Base-by-base conservation (phyloP, 164 flowering plant genomes). In the Vitis cinerea region DNA sequence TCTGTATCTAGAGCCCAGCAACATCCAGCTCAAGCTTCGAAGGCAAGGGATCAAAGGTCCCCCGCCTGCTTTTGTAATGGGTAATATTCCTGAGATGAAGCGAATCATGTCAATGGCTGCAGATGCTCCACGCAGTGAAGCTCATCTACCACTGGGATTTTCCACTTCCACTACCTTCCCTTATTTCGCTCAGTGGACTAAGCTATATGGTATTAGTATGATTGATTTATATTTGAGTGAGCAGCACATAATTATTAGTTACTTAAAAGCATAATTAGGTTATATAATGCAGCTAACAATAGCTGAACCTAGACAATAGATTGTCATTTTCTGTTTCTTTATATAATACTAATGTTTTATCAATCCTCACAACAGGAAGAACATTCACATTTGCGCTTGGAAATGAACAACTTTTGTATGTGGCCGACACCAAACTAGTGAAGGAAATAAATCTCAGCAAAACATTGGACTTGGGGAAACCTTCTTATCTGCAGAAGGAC, bases 51-150 rank as follows among this genome's bases (percentile, higher is more conserved):
- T 68, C 63, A 59, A n/a, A 23, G 71, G 71, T 29, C 64, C 71
- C 15, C 19, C 13, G 2, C 71, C 71, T 12, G 59, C 71, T 50
- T 37, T 68, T 10, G 27, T 68, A 48, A 11, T 68, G 64, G 64
- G 71, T 9, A 68, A 69, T 23, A 69, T 69, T 30, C 72, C 72
- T 0, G 72, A 69, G 10, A 69, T 60, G 72, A 69, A 68, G 64
- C 63, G 48, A 47, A 50, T 68, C 16, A 68, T 59, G 63, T 61
- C 50, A 14, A 47, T 56, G 12, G 55, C 57, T 7, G 30, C 57
- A 49, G 57, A 16, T 37, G 44, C 44, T 37, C 17, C 48, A 9
- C 16, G 51, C 47, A 37, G 50, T 31, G 17, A 23, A 27, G 50
- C 11, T 59, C 14, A 4, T 52, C 29, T 68, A 68, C 6, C 16